Evolutionary conservation across 2,329 filamentous ascomycete genomes (phyloP).

Genomic region (Ustilaginoidea virens): DNA sequence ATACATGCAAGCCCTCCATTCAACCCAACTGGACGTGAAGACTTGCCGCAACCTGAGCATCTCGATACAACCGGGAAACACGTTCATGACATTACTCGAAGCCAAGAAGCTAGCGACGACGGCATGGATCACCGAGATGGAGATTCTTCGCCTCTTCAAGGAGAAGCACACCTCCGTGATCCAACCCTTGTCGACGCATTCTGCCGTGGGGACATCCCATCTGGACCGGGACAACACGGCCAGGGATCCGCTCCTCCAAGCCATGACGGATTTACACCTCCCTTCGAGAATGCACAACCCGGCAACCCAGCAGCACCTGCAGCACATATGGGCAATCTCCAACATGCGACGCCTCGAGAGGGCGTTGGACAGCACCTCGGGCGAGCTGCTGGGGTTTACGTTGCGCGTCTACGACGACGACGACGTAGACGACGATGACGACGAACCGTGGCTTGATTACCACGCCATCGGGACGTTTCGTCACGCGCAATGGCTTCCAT

Average conservation of each 20-base stretch:
- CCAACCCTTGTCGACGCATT: background rate
- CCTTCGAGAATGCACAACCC: background rate
- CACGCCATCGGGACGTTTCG: background rate
- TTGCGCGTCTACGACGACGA: constrained; percentile 3
- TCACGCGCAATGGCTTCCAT: background rate
- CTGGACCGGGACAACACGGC: background rate
- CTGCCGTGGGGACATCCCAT: background rate
- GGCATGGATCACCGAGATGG: constrained; percentile 1
- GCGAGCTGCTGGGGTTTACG: background rate
- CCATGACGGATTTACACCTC: constrained; percentile 1
- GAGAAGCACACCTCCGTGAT: background rate
- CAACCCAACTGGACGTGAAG: background rate
- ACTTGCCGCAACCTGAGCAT: background rate
- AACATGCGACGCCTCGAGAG: background rate
- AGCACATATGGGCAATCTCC: background rate
- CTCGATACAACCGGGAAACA: background rate
- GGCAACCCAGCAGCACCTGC: background rate
- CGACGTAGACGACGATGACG: constrained; percentile 1
- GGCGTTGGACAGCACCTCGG: background rate
- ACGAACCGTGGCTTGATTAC: no score
- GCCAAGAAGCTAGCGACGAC: constrained; percentile 2
- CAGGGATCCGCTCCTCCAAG: constrained; percentile 1
- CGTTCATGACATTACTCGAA: background rate
- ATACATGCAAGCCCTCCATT: background rate
- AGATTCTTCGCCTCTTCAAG: background rate